Evolutionary conservation across 176 grass and related monocot species (phyloP).

Genomic region (Miscanthus lutarioriparius): DNA sequence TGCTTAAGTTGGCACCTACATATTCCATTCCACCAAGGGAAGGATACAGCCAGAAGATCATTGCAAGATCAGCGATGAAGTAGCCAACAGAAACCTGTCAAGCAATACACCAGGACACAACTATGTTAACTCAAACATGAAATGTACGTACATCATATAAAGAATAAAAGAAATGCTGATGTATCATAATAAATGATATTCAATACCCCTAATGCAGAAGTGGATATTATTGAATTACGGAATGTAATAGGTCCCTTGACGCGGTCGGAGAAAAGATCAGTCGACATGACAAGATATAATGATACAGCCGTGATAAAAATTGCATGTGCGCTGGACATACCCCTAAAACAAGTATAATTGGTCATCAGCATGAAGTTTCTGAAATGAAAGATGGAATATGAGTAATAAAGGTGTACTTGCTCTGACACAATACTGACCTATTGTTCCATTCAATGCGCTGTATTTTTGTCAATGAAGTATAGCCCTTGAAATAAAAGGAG

Average conservation of each 20-base stretch:
- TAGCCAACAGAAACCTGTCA: conserved; percentile 91
- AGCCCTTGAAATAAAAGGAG: conserved; percentile 80
- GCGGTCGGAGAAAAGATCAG: conserved; percentile 87
- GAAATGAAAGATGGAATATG: not conserved
- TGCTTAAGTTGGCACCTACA: conserved; percentile 50
- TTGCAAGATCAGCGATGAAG: conserved; percentile 85
- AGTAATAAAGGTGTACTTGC: conserved; percentile 13
- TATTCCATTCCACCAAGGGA: conserved; percentile 98
- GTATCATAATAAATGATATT: conserved; percentile 18
- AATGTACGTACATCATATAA: conserved; percentile 25
- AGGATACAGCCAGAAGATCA: conserved; percentile 96
- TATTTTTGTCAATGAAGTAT: conserved; percentile 79
- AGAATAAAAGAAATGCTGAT: not conserved
- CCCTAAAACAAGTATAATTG: conserved; percentile 64
- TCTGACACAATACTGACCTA: conserved; percentile 59
- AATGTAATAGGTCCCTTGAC: conserved; percentile 65
- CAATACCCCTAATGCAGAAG: conserved; percentile 80
- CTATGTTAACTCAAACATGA: conserved; percentile 26
- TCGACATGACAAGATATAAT: conserved; percentile 68
- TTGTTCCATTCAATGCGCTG: conserved; percentile 98
- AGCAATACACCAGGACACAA: conserved; percentile 32
- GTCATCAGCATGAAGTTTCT: conserved; percentile 29
- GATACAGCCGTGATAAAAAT: conserved; percentile 81
- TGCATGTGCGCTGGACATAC: conserved; percentile 89
- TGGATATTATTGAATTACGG: conserved; percentile 75